Base-by-base conservation (phyloP, 495 filamentous ascomycete genomes). In the Letharia columbiana region DNA sequence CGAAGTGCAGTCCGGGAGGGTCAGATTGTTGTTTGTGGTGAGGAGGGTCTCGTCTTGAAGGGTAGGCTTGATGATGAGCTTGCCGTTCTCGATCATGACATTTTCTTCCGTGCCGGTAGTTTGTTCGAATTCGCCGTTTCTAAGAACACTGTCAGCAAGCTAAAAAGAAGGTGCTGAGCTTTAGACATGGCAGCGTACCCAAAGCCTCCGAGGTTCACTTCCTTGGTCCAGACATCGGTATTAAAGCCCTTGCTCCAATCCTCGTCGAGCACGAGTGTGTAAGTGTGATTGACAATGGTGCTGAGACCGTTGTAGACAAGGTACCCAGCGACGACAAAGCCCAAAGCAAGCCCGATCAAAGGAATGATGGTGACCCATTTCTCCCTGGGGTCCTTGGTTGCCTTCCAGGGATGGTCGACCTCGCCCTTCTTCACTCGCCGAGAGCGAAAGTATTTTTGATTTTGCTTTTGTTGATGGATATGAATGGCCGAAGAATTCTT, bases 351-450 rank as follows among this genome's bases (percentile, higher is more conserved):
- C 31, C 90, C 89, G 35, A 89, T 73, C 56, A 91, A 70, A 5
- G 89, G 89, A 41, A 92, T 82, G 64, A 92, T 90, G 31, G 86
- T 91, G 7, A 90, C 86, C 90, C 90, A 92, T 78, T 91, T 92
- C 80, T 92, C 87, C 72, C 82, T 86, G 6, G 89, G 87, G 71
- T 92, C 89, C 62, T 80, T 84, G 68, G 84, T 83, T 28, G 78
- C 74, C 37, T 68, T 70, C 42, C 90, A 92, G 28, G 89, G 87
- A 73, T 86, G 84, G 68, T 90, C 83, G 20, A 87, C 73, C 49
- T 89, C 84, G 49, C 83, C 87, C 73, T 89, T 89, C 73, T 81
- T 83, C 45, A 93, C 78, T 65, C 89, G 76, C 52, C 90, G 78
- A 17, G 89, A 91, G 73, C 87, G 88, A 75, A 93, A 93, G 73